Percentiles rank a stretch among this genome's conserved stretches.
Conservation (phyloP, 192 early-diverging fungal genomes). For the Funneliformis mosseae region DNA sequence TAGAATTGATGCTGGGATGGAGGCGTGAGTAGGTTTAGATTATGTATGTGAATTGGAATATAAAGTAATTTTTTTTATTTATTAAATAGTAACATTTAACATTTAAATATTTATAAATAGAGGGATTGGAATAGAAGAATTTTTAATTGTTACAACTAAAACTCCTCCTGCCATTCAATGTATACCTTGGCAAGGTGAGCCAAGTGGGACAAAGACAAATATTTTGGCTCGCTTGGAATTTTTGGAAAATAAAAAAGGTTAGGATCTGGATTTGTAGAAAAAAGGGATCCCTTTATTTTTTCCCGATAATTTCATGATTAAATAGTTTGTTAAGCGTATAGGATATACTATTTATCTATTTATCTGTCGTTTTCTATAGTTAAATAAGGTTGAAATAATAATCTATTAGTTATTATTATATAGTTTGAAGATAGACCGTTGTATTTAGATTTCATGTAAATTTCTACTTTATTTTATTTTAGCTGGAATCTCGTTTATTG, state of each 20-base stretch:
- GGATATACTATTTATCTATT: neutral
- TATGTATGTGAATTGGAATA: neutral
- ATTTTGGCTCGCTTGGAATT: conserved; percentile 38
- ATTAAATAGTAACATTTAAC: neutral
- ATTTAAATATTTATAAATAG: conserved; percentile 40
- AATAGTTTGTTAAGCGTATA: neutral
- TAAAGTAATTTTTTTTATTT: neutral
- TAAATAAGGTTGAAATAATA: conserved; percentile 6
- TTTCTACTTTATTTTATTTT: conserved; percentile 26
- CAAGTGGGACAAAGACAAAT: conserved; percentile 28
- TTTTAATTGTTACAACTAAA: conserved; percentile 68
- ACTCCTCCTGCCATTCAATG: conserved; percentile 72
- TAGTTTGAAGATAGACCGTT: too few relatives aligned
- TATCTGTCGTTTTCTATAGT: neutral
- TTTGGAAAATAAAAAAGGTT: conserved; percentile 45
- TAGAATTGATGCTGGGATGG: conserved; percentile 72
- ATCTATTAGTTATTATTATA: too few relatives aligned
- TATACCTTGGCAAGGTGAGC: conserved; percentile 71
- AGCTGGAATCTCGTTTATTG: conserved; percentile 10
- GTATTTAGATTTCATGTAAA: neutral
- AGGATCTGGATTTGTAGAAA: neutral
- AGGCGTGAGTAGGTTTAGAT: conserved; percentile 32
- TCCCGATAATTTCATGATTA: neutral
- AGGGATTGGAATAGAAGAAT: conserved; percentile 63
- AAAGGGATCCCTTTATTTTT: neutral